These are phyloP conservation scores for Entelexis paramagnoliae DNA, from an alignment of 1,139 yeast species.

Conservation along the genomic window DNA sequence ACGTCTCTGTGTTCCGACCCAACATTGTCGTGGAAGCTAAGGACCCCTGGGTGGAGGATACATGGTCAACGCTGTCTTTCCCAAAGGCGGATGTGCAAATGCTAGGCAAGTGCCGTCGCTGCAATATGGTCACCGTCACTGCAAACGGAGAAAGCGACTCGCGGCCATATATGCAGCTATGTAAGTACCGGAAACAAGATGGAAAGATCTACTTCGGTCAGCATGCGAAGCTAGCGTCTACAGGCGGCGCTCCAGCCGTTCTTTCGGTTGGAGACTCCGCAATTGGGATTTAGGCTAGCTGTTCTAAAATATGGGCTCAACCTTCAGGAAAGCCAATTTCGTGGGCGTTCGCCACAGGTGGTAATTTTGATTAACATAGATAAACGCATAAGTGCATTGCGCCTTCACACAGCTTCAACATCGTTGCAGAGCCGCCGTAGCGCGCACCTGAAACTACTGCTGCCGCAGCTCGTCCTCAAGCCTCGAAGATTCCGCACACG, in stretches of 20 bases:
- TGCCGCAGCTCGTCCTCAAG: background rate
- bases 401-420: too few relatives aligned
- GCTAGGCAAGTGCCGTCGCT: conserved; percentile 34
- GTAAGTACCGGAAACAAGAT: conserved; percentile 24
- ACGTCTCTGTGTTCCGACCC: conserved; percentile 32
- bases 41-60: conserved; percentile 33
- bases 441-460: too few relatives aligned
- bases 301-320: too few relatives aligned
- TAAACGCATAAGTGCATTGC: too few relatives aligned
- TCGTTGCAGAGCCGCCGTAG: too few relatives aligned
- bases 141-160: conserved; percentile 35
- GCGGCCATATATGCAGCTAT: conserved; percentile 29
- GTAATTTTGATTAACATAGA: too few relatives aligned
- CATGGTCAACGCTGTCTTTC: conserved; percentile 27
- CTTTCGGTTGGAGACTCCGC: background rate
- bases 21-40: conserved; percentile 30
- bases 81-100: conserved; percentile 8
- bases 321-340: too few relatives aligned
- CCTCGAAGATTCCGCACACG: background rate
- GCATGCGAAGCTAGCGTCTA: conserved; percentile 13
- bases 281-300: background rate
- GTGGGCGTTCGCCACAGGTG: too few relatives aligned
- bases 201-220: conserved; percentile 25
- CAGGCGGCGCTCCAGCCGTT: background rate
- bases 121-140: conserved; percentile 37